Conservation (phyloP, 306 rosid species). For the Malus sieversii region DNA sequence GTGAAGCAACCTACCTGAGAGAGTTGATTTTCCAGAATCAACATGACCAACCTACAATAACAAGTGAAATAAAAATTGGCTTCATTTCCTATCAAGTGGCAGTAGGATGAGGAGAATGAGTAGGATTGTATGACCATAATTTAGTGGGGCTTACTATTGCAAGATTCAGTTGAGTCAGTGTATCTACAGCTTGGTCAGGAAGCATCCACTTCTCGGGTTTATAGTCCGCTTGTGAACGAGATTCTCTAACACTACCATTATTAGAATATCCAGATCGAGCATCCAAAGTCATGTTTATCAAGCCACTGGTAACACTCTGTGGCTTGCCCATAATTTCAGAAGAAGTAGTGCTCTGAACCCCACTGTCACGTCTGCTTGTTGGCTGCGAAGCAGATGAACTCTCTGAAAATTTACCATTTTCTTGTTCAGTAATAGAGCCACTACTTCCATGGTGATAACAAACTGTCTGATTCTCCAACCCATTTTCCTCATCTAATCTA, state of each 20-base stretch:
- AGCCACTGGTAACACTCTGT: conserved; percentile 42
- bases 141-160: conserved; percentile 46
- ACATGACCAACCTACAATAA: conserved; percentile 90
- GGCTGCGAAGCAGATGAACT: conserved; percentile 33
- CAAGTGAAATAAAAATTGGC: conserved; percentile 16
- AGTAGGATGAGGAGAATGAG: neutral
- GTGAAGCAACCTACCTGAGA: conserved; percentile 85
- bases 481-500: conserved; percentile 18
- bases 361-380: conserved; percentile 27
- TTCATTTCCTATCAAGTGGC: neutral
- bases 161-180: conserved; percentile 82
- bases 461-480: conserved; percentile 15
- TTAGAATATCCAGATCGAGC: conserved; percentile 47
- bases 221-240: conserved; percentile 34
- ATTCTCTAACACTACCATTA: conserved; percentile 30
- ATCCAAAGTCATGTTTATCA: conserved; percentile 29
- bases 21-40: conserved; percentile 98
- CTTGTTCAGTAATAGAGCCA: conserved; percentile 20
- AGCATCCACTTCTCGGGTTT: conserved; percentile 93
- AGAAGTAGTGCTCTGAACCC: conserved; percentile 34
- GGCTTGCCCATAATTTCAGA: conserved; percentile 33
- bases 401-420: conserved; percentile 32
- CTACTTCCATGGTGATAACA: conserved; percentile 6
- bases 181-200: conserved; percentile 64
- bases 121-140: conserved; percentile 7